Evolutionary conservation across 2,329 filamentous ascomycete species (phyloP).

Genomic region (Diaporthe sp.): DNA sequence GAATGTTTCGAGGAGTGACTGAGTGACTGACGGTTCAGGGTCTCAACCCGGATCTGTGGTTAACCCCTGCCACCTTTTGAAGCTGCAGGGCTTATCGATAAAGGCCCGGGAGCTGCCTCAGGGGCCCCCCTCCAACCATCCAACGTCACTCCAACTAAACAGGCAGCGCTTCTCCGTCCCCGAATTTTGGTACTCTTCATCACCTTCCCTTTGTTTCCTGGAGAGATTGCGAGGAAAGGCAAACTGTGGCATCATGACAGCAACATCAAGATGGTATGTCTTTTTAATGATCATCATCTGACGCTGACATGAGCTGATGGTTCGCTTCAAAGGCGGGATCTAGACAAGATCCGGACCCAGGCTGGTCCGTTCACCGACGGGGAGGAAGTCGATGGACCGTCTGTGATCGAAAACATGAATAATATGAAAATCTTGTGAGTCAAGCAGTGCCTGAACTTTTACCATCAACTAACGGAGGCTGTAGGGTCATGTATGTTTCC

Average conservation of each 20-base stretch:
- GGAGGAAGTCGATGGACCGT: conserved; percentile 64
- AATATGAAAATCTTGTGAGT: conserved; percentile 81
- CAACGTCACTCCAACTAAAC: conserved; percentile 11
- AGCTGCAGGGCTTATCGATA: conserved; percentile 37
- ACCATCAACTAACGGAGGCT: conserved; percentile 42
- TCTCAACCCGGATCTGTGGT: neutral
- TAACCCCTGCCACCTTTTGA: neutral
- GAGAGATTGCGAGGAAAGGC: neutral
- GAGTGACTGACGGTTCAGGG: neutral
- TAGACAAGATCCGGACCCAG: conserved; percentile 83
- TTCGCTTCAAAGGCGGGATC: conserved; percentile 75
- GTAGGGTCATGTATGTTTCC: conserved; percentile 64
- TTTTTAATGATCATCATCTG: neutral
- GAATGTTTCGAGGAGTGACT: neutral
- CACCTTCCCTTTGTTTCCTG: neutral
- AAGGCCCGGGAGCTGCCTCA: conserved; percentile 30
- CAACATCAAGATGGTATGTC: conserved; percentile 50
- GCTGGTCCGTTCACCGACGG: conserved; percentile 85
- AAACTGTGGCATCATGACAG: conserved; percentile 25
- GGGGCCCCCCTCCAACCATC: conserved; percentile 23
- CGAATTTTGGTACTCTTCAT: neutral
- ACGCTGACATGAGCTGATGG: conserved; percentile 22
- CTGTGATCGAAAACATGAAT: conserved; percentile 68
- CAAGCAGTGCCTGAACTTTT: neutral
- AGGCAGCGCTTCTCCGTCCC: neutral